Conservation (phyloP, 208 protist genomes). For the Crithidia thermophila region DNA sequence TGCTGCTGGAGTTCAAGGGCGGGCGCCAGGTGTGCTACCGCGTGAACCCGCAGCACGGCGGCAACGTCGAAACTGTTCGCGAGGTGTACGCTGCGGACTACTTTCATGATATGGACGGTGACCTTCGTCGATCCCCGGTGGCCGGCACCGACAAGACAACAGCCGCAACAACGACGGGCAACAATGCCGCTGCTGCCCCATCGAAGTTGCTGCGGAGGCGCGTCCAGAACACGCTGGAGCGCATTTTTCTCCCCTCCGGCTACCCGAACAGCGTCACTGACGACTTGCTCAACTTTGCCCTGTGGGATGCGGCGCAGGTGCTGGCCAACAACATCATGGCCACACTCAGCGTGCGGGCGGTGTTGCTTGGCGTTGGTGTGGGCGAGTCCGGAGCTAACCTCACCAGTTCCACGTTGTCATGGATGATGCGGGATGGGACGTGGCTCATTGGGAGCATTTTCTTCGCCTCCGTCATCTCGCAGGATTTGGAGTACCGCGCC, state of each 20-base stretch:
- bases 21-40: conserved; percentile 29
- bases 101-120: conserved; percentile 17
- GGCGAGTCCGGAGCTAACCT: conserved; percentile 41
- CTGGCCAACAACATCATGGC: conserved; percentile 43
- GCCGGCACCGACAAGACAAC: not conserved
- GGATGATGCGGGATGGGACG: conserved; percentile 62
- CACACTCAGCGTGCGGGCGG: conserved; percentile 50
- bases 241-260: conserved; percentile 55
- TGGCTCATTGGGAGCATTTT: conserved; percentile 49
- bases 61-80: conserved; percentile 13
- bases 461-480: conserved; percentile 41
- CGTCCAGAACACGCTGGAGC: conserved; percentile 16
- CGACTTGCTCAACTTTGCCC: conserved; percentile 41
- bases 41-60: conserved; percentile 33
- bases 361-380: conserved; percentile 59
- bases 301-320: conserved; percentile 38
- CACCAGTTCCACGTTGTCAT: conserved; percentile 50
- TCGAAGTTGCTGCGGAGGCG: conserved; percentile 1
- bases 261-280: conserved; percentile 65
- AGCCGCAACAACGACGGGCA: not conserved
- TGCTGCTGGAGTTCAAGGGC: conserved; percentile 44
- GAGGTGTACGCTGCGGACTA: conserved; percentile 32
- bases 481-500: conserved; percentile 47
- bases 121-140: not conserved
- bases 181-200: not conserved